These are phyloP conservation scores for Cyclotella atomus DNA, from an alignment of 108 stramenopile genomes.

Conservation along the genomic window DNA sequence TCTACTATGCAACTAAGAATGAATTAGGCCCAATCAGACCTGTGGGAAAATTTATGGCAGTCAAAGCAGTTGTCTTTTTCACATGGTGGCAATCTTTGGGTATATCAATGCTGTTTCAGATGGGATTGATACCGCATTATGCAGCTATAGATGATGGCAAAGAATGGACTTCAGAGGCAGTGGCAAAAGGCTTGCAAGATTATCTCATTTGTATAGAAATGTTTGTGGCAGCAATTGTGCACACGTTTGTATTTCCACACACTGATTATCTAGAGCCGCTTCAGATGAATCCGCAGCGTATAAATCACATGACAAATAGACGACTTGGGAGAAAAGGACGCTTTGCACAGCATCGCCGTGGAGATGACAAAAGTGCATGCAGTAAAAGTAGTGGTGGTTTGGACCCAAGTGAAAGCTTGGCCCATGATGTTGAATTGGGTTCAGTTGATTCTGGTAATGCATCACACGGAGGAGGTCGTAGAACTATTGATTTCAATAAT, in stretches of 20 bases:
- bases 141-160: slow-evolving; percentile 35
- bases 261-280: slow-evolving; percentile 85
- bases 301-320: slow-evolving; percentile 29
- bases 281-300: slow-evolving; percentile 33
- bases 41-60: slow-evolving; percentile 93
- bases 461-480: slow-evolving; percentile 37
- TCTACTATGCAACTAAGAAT: slow-evolving; percentile 92
- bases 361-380: slow-evolving; percentile 59
- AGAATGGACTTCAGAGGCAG: slow-evolving; percentile 87
- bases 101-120: slow-evolving; percentile 83
- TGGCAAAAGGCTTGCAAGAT: slow-evolving; percentile 95
- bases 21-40: slow-evolving; percentile 91
- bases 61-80: slow-evolving; percentile 96
- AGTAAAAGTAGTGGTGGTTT: slow-evolving; percentile 50
- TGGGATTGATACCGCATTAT: slow-evolving; percentile 86
- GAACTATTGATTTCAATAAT: slow-evolving; percentile 34
- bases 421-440: slow-evolving; percentile 40
- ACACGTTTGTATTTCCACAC: slow-evolving; percentile 94
- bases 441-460: not conserved
- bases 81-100: slow-evolving; percentile 95
- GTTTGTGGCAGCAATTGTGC: slow-evolving; percentile 92
- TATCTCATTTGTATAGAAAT: slow-evolving; percentile 98
- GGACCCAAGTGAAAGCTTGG: slow-evolving; percentile 15
- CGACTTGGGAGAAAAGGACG: slow-evolving; percentile 49
- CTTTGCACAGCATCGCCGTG: slow-evolving; percentile 23